phyloP scores from a whole-genome alignment of 805 yeast genomes.

The Zygosaccharomyces bailii region DNA sequence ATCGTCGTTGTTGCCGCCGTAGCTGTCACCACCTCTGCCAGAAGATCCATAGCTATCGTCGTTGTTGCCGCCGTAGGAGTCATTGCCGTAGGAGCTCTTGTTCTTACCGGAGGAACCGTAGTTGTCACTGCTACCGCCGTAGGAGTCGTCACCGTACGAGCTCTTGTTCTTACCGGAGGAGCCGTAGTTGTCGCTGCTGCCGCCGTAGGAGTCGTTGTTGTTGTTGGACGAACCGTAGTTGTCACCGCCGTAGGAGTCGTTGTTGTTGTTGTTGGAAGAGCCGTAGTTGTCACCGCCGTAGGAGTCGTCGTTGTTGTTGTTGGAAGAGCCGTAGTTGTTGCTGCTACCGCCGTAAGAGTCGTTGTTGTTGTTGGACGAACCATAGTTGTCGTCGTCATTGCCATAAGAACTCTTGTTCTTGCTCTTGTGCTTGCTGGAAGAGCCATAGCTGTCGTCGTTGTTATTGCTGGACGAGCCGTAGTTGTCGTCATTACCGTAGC shows the following conservation, averaged over 20 bases:
- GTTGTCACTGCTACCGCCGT: slow-evolving; percentile 5
- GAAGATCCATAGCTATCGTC: slow-evolving; percentile 24
- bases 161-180: slow-evolving; percentile 13
- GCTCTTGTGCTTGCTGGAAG: too few relatives aligned
- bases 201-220: slow-evolving; percentile 25
- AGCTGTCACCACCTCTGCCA: slow-evolving; percentile 23
- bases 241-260: slow-evolving; percentile 19
- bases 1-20: slow-evolving; percentile 27
- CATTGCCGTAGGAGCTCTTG: slow-evolving; percentile 16
- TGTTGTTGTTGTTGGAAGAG: slow-evolving; percentile 25
- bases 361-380: slow-evolving; percentile 23
- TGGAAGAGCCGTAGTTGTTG: slow-evolving; percentile 21
- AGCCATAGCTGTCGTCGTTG: slow-evolving; percentile 21
- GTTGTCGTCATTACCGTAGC: slow-evolving; percentile 21
- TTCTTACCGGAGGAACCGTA: slow-evolving; percentile 18
- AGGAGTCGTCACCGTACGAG: slow-evolving; percentile 14
- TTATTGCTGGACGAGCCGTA: slow-evolving; percentile 30
- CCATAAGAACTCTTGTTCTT: neutral
- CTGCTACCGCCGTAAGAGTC: slow-evolving; percentile 23
- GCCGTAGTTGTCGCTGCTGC: slow-evolving; percentile 10
- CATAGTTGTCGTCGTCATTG: slow-evolving; percentile 24
- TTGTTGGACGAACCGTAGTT: slow-evolving; percentile 29
- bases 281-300: slow-evolving; percentile 21
- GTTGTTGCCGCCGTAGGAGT: slow-evolving; percentile 17
- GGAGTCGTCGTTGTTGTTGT: slow-evolving; percentile 27